Conservation (phyloP, 768 basidiomycete species). For the Leucogyrophana mollusca region DNA sequence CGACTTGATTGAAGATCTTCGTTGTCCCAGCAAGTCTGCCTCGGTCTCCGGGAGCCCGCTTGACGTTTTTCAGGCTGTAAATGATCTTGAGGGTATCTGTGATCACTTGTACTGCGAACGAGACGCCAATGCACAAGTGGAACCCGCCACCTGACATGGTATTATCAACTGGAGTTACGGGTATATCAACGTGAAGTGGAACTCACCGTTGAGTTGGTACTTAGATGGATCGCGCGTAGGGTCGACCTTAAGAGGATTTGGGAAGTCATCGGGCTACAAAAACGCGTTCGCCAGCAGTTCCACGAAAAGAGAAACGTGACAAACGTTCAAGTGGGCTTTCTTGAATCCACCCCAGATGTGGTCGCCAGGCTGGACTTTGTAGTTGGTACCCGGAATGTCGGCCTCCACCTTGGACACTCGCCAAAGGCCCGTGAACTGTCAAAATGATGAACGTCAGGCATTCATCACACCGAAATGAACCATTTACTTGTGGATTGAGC, state of each 20-base stretch:
- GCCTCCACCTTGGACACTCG: constrained; percentile 33
- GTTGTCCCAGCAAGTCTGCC: constrained; percentile 38
- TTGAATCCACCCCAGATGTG: constrained; percentile 39
- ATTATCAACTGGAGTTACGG: constrained; percentile 5
- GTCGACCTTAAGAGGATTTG: constrained; percentile 38
- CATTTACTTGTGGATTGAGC: constrained; percentile 25
- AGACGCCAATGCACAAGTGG: constrained; percentile 38
- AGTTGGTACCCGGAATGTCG: constrained; percentile 30
- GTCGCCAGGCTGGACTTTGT: constrained; percentile 41
- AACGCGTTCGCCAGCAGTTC: no score
- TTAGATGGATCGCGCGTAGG: constrained; percentile 33
- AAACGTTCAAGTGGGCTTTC: constrained; percentile 44
- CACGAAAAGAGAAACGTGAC: constrained; percentile 7
- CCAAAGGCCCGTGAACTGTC: constrained; percentile 42
- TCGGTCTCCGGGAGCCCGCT: constrained; percentile 43
- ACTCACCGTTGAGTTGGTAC: constrained; percentile 26
- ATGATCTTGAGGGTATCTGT: constrained; percentile 46
- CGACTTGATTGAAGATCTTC: constrained; percentile 30
- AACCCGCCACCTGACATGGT: constrained; percentile 36
- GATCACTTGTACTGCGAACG: constrained; percentile 36
- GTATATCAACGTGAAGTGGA: neutral
- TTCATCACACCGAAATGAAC: neutral
- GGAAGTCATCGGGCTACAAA: constrained; percentile 45
- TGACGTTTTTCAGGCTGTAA: constrained; percentile 42
- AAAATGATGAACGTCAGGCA: neutral